phyloP scores from a whole-genome alignment of 306 rosid species.

The Dryas alaskensis region DNA sequence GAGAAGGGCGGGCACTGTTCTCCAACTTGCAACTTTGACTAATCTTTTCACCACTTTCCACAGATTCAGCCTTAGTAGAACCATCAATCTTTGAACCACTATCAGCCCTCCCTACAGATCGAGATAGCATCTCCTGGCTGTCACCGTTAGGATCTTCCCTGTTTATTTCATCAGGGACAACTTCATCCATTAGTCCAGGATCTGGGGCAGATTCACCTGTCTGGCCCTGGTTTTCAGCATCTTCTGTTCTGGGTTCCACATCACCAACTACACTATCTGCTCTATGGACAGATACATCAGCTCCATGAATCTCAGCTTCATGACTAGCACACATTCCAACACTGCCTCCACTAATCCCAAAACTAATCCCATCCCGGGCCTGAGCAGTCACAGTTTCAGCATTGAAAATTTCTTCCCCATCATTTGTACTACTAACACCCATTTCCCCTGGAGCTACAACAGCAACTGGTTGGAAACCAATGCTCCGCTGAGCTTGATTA shows the following conservation, averaged over 20 bases:
- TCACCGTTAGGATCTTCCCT: conserved; percentile 91
- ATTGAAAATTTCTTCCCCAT: conserved; percentile 82
- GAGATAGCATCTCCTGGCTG: conserved; percentile 94
- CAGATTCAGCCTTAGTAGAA: conserved; percentile 91
- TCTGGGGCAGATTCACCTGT: conserved; percentile 91
- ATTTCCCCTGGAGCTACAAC: conserved; percentile 71
- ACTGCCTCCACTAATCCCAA: conserved; percentile 97
- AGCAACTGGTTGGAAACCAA: conserved; percentile 68
- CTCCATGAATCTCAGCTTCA: conserved; percentile 97
- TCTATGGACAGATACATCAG: conserved; percentile 89
- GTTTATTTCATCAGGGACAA: conserved; percentile 74
- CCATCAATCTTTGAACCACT: conserved; percentile 96
- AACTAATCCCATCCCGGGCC: conserved; percentile 86
- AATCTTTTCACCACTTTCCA: conserved; percentile 91
- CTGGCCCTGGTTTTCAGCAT: conserved; percentile 93
- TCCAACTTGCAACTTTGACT: conserved; percentile 70
- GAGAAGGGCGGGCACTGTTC: conserved; percentile 62
- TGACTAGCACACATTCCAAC: conserved; percentile 99
- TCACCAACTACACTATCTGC: conserved; percentile 94
- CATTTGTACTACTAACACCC: conserved; percentile 91
- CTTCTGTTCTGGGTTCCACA: conserved; percentile 85
- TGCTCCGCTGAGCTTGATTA: conserved; percentile 88
- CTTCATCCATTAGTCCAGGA: conserved; percentile 95
- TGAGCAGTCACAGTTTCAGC: conserved; percentile 91
- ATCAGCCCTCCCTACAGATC: conserved; percentile 83